These are phyloP conservation scores for Discostella stelligeroides DNA, from an alignment of 108 stramenopile species.

Conservation along the genomic window DNA sequence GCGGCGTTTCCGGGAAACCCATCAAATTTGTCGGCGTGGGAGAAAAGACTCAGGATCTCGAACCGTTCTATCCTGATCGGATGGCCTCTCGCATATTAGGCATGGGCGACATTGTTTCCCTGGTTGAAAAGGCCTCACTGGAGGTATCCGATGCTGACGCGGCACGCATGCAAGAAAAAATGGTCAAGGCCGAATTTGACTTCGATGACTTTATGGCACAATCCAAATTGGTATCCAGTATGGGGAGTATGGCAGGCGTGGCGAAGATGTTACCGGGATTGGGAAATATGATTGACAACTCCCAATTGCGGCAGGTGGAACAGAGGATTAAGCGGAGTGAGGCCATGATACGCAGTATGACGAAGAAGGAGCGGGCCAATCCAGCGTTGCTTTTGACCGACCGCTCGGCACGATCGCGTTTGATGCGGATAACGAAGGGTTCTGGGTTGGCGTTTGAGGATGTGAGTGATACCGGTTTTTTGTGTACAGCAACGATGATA, in stretches of 20 bases:
- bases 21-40: constrained; percentile 97
- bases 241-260: constrained; percentile 89
- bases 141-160: constrained; percentile 92
- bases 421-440: constrained; percentile 84
- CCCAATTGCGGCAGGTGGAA: constrained; percentile 74
- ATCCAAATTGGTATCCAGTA: constrained; percentile 79
- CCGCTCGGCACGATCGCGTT: constrained; percentile 68
- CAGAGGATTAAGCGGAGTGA: constrained; percentile 79
- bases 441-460: constrained; percentile 75
- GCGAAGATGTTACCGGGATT: constrained; percentile 97
- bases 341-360: constrained; percentile 93
- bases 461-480: no score
- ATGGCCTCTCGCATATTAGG: constrained; percentile 96
- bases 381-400: constrained; percentile 89
- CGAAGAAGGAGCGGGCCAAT: constrained; percentile 82
- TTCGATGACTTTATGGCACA: constrained; percentile 95
- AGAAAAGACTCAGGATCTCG: constrained; percentile 88
- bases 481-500: no score
- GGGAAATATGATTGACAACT: constrained; percentile 70
- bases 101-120: constrained; percentile 95
- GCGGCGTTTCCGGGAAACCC: constrained; percentile 92
- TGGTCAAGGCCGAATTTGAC: constrained; percentile 87
- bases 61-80: constrained; percentile 96
- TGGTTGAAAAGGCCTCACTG: constrained; percentile 94
- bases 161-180: constrained; percentile 81